These are phyloP conservation scores for Penicillium arizonense DNA, from an alignment of 495 filamentous ascomycete genomes.

Conservation along the genomic window DNA sequence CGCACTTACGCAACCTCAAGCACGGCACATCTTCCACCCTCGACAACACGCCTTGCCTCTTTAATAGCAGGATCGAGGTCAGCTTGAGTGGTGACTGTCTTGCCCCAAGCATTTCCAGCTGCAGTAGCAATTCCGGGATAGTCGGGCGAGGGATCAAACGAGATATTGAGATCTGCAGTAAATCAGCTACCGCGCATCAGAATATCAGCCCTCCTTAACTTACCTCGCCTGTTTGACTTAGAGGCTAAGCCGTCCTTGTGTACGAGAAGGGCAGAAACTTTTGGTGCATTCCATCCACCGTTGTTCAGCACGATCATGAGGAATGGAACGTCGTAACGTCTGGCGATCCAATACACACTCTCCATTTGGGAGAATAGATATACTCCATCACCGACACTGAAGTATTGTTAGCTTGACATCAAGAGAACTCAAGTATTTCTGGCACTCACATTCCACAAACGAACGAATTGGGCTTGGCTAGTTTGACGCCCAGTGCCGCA, in stretches of 20 bases:
- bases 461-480: constrained; percentile 48
- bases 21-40: constrained; percentile 17
- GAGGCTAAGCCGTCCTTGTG: constrained; percentile 60
- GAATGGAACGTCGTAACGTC: constrained; percentile 83
- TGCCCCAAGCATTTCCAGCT: constrained; percentile 39
- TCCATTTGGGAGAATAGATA: constrained; percentile 83
- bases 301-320: constrained; percentile 89
- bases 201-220: neutral
- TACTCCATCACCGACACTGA: constrained; percentile 74
- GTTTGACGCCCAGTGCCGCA: constrained; percentile 76
- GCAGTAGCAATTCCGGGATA: constrained; percentile 85
- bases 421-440: neutral
- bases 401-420: neutral
- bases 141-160: constrained; percentile 74
- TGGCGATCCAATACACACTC: constrained; percentile 84
- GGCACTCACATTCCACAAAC: constrained; percentile 21
- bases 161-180: constrained; percentile 66
- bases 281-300: constrained; percentile 76
- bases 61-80: constrained; percentile 12
- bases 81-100: constrained; percentile 10
- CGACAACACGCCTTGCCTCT: constrained; percentile 11
- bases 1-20: constrained; percentile 23
- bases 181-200: neutral
- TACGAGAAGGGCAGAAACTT: constrained; percentile 66
- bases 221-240: constrained; percentile 20